Evolutionary conservation across 2,329 filamentous ascomycete species (phyloP), one percentile per base, ranked within the genome.

Genomic region (Magnaporthiopsis rhizophila): DNA sequence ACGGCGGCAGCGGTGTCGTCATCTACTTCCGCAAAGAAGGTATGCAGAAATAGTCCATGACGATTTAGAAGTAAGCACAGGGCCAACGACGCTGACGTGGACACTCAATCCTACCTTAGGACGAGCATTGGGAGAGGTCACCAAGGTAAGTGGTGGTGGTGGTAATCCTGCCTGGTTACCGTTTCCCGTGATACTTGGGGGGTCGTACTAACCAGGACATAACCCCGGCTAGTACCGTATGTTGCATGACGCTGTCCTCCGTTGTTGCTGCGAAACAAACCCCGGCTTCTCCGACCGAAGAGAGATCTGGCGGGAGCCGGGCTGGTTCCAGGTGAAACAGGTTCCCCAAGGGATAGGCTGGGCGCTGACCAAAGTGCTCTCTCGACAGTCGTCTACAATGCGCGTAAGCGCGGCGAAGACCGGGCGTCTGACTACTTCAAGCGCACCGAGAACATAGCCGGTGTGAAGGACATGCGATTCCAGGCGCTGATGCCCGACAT

Each of bases 21-120:
- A 97, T 98, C 74, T 99, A 99, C 76, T 99, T 98, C 85, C 88
- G 95, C 69, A 99, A 99, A 76, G 95, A 99, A 80, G 95, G 62
- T 59, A 38, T 28, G 60, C 50, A 28, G 18, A 24, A 13, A 21
- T 21, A 11, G 21, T n/a, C 21, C 3, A 53, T 53, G 21, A n/a
- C 3, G 45, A 24, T 53, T 21, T 24, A 21, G n/a, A 3, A 45
- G 38, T 18, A 45, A 9, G 21, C 45, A n/a, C 45, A 11, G 21
- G 21, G 21, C 9, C 9, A 21, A 7, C 45, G 45, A 53, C 7
- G 45, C 45, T 53, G 45, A 53, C 45, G n/a, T 24, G 45, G 8
- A 11, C 45, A 53, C n/a, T 11, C 45, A 53, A 53, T 4, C 2
- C 45, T 24, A 30, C 9, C 26, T n/a, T 18, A 63, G 62, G 95